Percentiles rank a stretch among this genome's conserved stretches.
Conservation (phyloP, 2,329 filamentous ascomycete species). For the Xylaria sp. region DNA sequence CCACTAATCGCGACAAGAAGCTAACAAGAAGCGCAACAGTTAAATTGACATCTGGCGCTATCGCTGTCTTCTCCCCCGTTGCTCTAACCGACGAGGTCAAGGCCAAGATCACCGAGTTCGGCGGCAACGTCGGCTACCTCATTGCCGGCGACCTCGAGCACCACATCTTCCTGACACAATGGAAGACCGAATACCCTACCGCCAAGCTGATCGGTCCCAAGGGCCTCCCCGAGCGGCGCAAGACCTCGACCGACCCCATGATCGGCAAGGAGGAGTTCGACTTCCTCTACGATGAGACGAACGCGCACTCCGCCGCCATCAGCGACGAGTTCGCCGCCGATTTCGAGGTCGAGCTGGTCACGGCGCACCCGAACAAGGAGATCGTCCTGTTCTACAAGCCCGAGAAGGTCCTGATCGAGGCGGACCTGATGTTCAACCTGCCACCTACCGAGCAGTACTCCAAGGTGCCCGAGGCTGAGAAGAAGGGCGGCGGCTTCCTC, state of each 20-base stretch:
- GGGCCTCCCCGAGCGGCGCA: slow-evolving; percentile 82
- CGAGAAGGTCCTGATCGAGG: slow-evolving; percentile 79
- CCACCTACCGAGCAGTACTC: slow-evolving; percentile 87
- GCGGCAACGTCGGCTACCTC: slow-evolving; percentile 79
- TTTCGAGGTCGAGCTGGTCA: slow-evolving; percentile 85
- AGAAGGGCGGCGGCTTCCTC: slow-evolving; percentile 44
- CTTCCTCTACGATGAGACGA: slow-evolving; percentile 67
- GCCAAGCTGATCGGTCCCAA: slow-evolving; percentile 84
- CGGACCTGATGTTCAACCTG: slow-evolving; percentile 90
- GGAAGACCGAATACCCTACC: slow-evolving; percentile 77
- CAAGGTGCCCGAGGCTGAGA: slow-evolving; percentile 56
- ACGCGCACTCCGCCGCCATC: slow-evolving; percentile 59
- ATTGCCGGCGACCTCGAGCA: slow-evolving; percentile 90
- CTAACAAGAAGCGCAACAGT: slow-evolving; percentile 23
- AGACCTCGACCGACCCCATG: slow-evolving; percentile 61
- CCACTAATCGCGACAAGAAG: not conserved
- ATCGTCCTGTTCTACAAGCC: slow-evolving; percentile 86
- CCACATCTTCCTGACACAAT: slow-evolving; percentile 89
- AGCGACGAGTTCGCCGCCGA: slow-evolving; percentile 82
- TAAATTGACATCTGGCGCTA: slow-evolving; percentile 68
- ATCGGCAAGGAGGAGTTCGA: slow-evolving; percentile 64
- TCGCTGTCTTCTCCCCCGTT: slow-evolving; percentile 92
- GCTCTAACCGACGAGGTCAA: slow-evolving; percentile 78
- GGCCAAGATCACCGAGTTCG: slow-evolving; percentile 66
- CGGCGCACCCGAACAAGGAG: slow-evolving; percentile 82